Conservation (phyloP, 805 yeast species). For the Ogataea pignaliae region DNA sequence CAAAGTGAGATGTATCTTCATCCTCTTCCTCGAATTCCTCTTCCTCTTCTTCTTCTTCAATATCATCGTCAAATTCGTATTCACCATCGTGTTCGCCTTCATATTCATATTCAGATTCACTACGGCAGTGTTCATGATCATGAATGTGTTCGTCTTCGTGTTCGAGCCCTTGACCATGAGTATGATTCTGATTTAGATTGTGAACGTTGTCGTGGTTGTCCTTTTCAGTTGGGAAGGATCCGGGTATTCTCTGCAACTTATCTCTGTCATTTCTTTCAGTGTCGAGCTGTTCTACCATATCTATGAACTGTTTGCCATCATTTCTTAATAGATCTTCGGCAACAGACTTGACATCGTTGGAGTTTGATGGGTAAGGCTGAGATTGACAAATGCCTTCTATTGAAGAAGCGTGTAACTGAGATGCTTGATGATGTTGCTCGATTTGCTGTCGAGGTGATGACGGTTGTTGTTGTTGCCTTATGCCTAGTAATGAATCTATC, state of each 20-base stretch:
- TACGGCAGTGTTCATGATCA: slow-evolving; percentile 30
- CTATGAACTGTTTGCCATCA: slow-evolving; percentile 73
- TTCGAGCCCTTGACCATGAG: too few relatives aligned
- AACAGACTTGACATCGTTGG: slow-evolving; percentile 34
- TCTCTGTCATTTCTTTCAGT: slow-evolving; percentile 39
- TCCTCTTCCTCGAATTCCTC: slow-evolving; percentile 19
- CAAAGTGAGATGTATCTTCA: slow-evolving; percentile 18
- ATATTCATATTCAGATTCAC: slow-evolving; percentile 28
- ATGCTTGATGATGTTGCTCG: not conserved
- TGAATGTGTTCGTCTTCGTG: slow-evolving; percentile 22
- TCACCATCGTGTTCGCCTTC: slow-evolving; percentile 13
- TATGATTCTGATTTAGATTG: too few relatives aligned
- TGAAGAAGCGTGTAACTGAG: too few relatives aligned
- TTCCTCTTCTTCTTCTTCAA: slow-evolving; percentile 14
- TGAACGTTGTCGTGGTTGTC: not conserved
- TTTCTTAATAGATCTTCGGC: slow-evolving; percentile 78
- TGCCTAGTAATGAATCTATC: slow-evolving; percentile 25
- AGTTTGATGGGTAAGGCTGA: not conserved
- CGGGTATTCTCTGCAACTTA: slow-evolving; percentile 20
- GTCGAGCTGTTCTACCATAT: slow-evolving; percentile 75
- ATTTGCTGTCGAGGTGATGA: not conserved
- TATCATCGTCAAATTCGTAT: slow-evolving; percentile 10
- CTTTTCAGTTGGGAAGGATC: slow-evolving; percentile 20
- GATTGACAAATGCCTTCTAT: not conserved
- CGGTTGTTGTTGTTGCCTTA: slow-evolving; percentile 7